Base-by-base conservation (phyloP, 345 rosid genomes). In the Citropsis articulata region DNA sequence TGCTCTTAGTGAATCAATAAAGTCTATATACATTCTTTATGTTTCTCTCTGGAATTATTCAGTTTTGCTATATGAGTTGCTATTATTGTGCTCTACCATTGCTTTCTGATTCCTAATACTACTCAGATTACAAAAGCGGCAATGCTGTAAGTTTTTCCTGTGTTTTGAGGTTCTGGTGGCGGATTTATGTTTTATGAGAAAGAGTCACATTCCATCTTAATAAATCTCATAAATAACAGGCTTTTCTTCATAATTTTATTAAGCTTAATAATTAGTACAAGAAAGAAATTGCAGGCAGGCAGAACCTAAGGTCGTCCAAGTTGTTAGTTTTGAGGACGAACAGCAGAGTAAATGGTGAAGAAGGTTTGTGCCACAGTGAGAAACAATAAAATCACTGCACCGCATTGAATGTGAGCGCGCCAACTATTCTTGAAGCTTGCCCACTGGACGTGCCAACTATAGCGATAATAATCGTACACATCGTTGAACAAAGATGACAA, bases 331-430 rank as follows among this genome's bases (percentile, higher is more conserved):
- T 45, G 50, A 5, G 5, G 4, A 14, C 16, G 4, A 72, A 31
- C 0, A 8, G 19, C 13, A 31, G 66, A 28, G 55, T 72, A 19
- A 75, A 86, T 77, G 31, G 95, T 78, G 82, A 64, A 91, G 38
- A 80, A 62, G 18, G 97, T 91, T 69, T 94, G 94, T 0, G 80
- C 57, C 6, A 92, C 53, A 7, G 97, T 92, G 42, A 94, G 85
- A 5, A 94, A 21, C 10, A 92, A 78, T 56, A 92, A 86, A 73
- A 91, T 48, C 33, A 91, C n/a, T 7, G 95, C 97, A 38, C 50
- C 50, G 50, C 18, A 45, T 13, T 45, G 50, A 18, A 45, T 4
- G 5, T 14, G 50, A 3, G 50, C 50, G 50, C 50, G 94, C 95
- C 33, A 89, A 69, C 5, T 92, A 71, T 84, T 82, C 85, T 86